These are phyloP conservation scores for Coemansia sp. DNA, from an alignment of 192 early-diverging fungal species.

Conservation along the genomic window DNA sequence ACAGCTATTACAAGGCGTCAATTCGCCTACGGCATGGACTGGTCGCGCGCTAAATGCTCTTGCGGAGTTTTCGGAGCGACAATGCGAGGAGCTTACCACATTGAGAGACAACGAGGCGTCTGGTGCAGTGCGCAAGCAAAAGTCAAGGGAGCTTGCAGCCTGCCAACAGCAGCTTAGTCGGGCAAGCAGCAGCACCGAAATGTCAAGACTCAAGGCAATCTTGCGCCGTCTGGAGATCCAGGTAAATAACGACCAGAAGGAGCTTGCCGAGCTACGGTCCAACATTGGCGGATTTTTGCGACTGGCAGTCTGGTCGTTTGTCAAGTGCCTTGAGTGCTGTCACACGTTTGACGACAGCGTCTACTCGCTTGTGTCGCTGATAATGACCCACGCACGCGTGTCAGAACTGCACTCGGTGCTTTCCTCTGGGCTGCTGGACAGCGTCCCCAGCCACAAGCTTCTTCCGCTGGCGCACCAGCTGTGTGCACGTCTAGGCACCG, in stretches of 20 bases:
- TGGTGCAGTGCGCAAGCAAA: slow-evolving; percentile 44
- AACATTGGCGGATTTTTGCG: slow-evolving; percentile 42
- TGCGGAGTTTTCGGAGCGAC: slow-evolving; percentile 47
- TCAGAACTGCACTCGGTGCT: slow-evolving; percentile 27
- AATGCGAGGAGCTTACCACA: slow-evolving; percentile 41
- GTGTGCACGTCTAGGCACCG: slow-evolving; percentile 48
- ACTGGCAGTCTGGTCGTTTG: slow-evolving; percentile 45
- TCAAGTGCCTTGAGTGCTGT: slow-evolving; percentile 36
- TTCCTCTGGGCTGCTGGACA: slow-evolving; percentile 18
- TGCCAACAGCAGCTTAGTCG: slow-evolving; percentile 30
- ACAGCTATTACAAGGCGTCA: slow-evolving; percentile 25
- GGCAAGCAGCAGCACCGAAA: slow-evolving; percentile 12
- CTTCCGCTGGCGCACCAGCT: slow-evolving; percentile 51
- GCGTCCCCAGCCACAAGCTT: slow-evolving; percentile 49
- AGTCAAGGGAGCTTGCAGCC: slow-evolving; percentile 38
- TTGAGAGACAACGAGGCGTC: slow-evolving; percentile 36
- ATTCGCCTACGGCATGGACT: slow-evolving; percentile 40
- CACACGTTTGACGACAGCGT: slow-evolving; percentile 41
- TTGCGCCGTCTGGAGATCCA: slow-evolving; percentile 42
- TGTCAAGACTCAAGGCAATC: slow-evolving; percentile 21
- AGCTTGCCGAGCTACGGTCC: slow-evolving; percentile 26
- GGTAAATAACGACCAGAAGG: slow-evolving; percentile 34
- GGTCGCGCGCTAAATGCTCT: slow-evolving; percentile 46
- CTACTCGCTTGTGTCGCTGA: slow-evolving; percentile 43
- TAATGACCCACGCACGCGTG: slow-evolving; percentile 41